Conservation (phyloP, 345 rosid genomes). For the Stellera chamaejasme region DNA sequence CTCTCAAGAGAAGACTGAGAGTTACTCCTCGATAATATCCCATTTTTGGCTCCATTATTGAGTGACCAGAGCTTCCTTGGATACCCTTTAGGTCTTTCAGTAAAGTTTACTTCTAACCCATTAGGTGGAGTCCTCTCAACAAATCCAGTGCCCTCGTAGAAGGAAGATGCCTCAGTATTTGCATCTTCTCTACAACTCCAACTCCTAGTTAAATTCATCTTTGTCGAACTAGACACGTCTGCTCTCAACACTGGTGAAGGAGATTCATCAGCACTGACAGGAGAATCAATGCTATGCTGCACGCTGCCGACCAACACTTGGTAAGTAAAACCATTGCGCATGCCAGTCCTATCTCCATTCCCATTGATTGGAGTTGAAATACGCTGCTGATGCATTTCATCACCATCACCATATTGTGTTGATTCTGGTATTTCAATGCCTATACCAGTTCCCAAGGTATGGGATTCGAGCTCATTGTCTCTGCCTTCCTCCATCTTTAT, state of each 20-base stretch:
- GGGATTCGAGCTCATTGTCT: slow-evolving; percentile 23
- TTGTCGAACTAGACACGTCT: slow-evolving; percentile 42
- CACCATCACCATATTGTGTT: slow-evolving; percentile 22
- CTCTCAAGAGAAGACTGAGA: slow-evolving; percentile 75
- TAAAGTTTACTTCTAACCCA: slow-evolving; percentile 43
- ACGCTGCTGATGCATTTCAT: slow-evolving; percentile 18
- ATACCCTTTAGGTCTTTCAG: slow-evolving; percentile 59
- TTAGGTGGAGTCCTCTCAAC: slow-evolving; percentile 56
- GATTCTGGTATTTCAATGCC: slow-evolving; percentile 23
- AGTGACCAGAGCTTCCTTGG: slow-evolving; percentile 31
- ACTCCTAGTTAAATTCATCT: slow-evolving; percentile 37
- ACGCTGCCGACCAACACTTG: slow-evolving; percentile 39
- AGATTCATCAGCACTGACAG: slow-evolving; percentile 29
- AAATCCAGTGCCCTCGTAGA: slow-evolving; percentile 16
- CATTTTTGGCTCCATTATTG: slow-evolving; percentile 25
- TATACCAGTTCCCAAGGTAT: slow-evolving; percentile 27
- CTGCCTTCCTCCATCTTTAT: slow-evolving; percentile 47
- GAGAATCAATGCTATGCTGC: slow-evolving; percentile 36
- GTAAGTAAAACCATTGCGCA: slow-evolving; percentile 35
- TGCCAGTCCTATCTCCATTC: slow-evolving; percentile 25
- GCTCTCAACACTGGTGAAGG: slow-evolving; percentile 18
- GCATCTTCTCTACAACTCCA: slow-evolving; percentile 49
- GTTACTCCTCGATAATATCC: slow-evolving; percentile 48
- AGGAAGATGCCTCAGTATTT: slow-evolving; percentile 30
- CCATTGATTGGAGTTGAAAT: slow-evolving; percentile 23